Base-by-base conservation (phyloP, 805 yeast genomes). In the Candida succiphila region DNA sequence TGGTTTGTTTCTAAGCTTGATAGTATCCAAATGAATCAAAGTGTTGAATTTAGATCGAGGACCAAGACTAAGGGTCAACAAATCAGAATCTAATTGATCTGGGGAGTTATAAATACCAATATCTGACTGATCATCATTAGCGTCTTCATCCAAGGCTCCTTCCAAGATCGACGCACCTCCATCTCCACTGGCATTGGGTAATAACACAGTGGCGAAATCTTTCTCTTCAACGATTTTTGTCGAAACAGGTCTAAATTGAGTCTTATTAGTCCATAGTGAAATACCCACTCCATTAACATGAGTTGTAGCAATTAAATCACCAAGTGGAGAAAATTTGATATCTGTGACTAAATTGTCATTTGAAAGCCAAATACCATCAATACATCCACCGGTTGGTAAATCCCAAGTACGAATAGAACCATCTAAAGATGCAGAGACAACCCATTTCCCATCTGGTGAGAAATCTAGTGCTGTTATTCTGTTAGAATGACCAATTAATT, bases 331-430 rank as follows among this genome's bases (percentile, higher is more conserved):
- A 42, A 92, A 72, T 48, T 78, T 75, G 22, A 94, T 65, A 35
- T 72, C 64, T 0, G 96, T 86, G 3, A 81, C 94, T n/a, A 87
- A 88, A n/a, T n/a, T n/a, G n/a, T n/a, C n/a, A 44, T 68, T 74
- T 2, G 80, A 75, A 18, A 92, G 68, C 34, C 64, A 61, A 14
- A 89, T 77, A 41, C 96, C 96, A 60, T 92, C 98, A 37, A 92
- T 86, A 56, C 97, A 89, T 1, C 88, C 85, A 31, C 98, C 97
- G 2, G 96, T 82, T 27, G 97, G 97, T 38, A 92, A 69, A 55
- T 92, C 97, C 97, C 97, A 92, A 1, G 96, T 86, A 49, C 98
- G 73, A 31, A 92, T 65, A 0, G 97, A 87, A 2, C 84, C 69
- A 52, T 92, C 99, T 39, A 87, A 63, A 1, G 87, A 70, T 2